Evolutionary conservation across 345 rosid genomes (phyloP).

Genomic region (Moricandia moricandioides): DNA sequence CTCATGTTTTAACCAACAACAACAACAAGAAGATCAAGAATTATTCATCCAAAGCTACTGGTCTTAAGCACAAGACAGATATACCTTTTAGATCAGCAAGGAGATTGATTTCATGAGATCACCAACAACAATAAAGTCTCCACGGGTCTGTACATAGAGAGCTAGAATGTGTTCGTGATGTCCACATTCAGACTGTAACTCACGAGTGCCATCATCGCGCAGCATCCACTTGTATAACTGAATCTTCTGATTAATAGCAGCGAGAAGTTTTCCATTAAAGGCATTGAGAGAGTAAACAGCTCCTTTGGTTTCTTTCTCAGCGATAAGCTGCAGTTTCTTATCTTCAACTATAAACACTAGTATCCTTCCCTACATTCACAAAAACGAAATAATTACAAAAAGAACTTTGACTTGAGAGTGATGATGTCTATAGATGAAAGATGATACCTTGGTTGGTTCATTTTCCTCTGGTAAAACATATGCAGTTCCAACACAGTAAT

Average conservation of each 20-base stretch:
- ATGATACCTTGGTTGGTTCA: conserved; percentile 87
- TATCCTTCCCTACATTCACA: conserved; percentile 68
- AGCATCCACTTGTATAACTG: conserved; percentile 95
- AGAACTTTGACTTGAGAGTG: not conserved
- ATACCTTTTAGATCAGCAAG: conserved; percentile 81
- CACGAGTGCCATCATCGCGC: conserved; percentile 74
- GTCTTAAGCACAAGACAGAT: not conserved
- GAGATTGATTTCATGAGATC: conserved; percentile 98
- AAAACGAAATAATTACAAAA: not conserved
- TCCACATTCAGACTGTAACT: conserved; percentile 92
- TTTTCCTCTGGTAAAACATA: conserved; percentile 95
- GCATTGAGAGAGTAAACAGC: conserved; percentile 90
- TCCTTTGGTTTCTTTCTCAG: conserved; percentile 97
- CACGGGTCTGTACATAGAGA: conserved; percentile 89
- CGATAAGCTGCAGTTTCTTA: conserved; percentile 78
- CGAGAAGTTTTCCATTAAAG: conserved; percentile 86
- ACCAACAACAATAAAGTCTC: conserved; percentile 96
- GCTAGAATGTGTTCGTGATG: conserved; percentile 98
- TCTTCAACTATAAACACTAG: conserved; percentile 86
- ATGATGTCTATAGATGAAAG: not conserved
- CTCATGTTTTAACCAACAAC: conserved; percentile 62
- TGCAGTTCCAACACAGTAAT: conserved; percentile 96
- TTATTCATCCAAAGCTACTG: conserved; percentile 5
- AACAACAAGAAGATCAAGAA: not conserved
- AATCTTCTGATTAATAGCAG: conserved; percentile 93